Base-by-base conservation (phyloP, 352 stramenopile species). In the Elongisporangium senticosum region DNA sequence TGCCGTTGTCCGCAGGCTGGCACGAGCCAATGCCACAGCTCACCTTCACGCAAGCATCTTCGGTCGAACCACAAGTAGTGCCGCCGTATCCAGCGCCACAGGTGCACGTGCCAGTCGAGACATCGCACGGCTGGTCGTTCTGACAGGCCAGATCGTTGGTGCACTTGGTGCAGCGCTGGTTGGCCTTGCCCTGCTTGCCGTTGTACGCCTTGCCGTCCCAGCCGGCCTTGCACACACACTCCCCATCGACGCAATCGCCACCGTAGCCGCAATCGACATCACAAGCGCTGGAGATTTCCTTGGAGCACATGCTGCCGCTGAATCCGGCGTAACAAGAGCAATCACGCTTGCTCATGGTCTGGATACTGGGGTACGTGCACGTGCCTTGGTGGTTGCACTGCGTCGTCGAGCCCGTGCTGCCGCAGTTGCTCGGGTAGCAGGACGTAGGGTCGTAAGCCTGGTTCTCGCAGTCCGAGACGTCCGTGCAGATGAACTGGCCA, bases 311-410 rank as follows among this genome's bases (percentile, higher is more conserved):
- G 54, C 68, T 56, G 5, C 74, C 76, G 14, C 72, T 61, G 37
- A 72, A 86, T 2, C 76, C 76, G 20, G 66, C 60, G 62, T 86
- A 83, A 57, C 76, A 86, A 57, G 63, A 63, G 63, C 78, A 90
- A 15, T 26, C 66, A 24, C 77, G 75, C 51, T 75, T 83, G 49
- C 50, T 77, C 55, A 87, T 86, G 50, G 73, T 82, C 62, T 77
- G 74, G 51, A 79, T 80, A 49, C 63, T 76, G 53, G 77, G 74
- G 74, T 90, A 90, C 56, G 80, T 83, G 67, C 80, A 90, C 5
- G 80, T 90, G 20, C 80, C 80, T 53, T 87, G 80, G 65, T 90
- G 78, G 24, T 76, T 87, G 71, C 77, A 87, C 28, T 77, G 68
- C 26, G 67, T 67, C 48, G 79, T 82, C 5, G 69, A 75, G 58